These are phyloP conservation scores for Erodium chrysanthum DNA, from an alignment of 441 rosid genomes.

Conservation along the genomic window DNA sequence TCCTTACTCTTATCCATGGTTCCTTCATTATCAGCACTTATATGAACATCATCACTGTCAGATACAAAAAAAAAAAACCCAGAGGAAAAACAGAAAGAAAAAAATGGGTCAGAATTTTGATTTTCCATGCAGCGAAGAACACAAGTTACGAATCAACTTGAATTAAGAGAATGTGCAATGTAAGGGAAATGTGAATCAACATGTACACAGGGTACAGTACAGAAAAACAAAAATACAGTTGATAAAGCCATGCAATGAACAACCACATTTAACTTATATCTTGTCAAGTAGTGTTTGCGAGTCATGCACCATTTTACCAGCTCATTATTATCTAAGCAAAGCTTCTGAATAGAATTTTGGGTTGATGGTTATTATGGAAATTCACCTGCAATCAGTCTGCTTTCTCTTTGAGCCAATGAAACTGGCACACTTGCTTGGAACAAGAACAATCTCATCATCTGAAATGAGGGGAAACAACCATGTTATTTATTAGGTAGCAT, in stretches of 20 bases:
- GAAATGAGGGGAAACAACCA: constrained; percentile 16
- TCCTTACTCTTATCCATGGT: constrained; percentile 30
- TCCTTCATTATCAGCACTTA: constrained; percentile 34
- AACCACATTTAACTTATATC: too few species aligned
- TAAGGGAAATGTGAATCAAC: neutral
- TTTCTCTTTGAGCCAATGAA: constrained; percentile 54
- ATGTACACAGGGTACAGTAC: constrained; percentile 4
- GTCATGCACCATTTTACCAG: too few species aligned
- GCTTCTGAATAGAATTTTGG: too few species aligned
- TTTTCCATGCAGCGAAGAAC: constrained; percentile 12
- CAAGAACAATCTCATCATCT: constrained; percentile 34
- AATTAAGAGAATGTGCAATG: constrained; percentile 9
- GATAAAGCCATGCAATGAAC: neutral
- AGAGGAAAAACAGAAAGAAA: constrained; percentile 9
- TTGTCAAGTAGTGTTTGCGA: too few species aligned
- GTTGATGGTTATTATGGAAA: constrained; percentile 10
- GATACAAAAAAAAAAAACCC: constrained; percentile 11
- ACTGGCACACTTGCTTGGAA: constrained; percentile 31
- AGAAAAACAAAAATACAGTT: neutral
- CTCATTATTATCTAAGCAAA: too few species aligned
- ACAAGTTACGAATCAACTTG: neutral
- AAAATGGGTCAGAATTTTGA: constrained; percentile 13
- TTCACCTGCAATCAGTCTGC: constrained; percentile 48
- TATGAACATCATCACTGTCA: constrained; percentile 28
- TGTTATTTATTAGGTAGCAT: neutral